Conservation (phyloP, 352 stramenopile species). For the Globisporangium viniferum region DNA sequence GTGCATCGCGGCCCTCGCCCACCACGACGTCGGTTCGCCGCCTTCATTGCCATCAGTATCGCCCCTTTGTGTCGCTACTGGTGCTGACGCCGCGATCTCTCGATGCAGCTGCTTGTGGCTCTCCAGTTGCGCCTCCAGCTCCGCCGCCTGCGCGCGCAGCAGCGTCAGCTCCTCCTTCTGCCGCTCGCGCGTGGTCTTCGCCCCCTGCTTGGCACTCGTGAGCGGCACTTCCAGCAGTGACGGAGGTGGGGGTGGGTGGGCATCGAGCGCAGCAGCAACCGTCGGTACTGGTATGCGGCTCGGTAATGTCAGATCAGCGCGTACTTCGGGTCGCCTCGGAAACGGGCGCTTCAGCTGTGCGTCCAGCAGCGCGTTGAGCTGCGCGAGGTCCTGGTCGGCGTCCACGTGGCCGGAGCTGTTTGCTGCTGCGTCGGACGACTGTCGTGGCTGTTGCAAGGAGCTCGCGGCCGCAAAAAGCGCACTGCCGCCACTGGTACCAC, state of each 20-base stretch:
- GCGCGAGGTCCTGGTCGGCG: conserved; percentile 5
- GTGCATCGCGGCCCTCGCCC: background rate
- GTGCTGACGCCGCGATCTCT: background rate
- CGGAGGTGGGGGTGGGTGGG: background rate
- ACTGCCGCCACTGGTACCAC: background rate
- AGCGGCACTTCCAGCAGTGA: background rate
- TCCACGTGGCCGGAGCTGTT: background rate
- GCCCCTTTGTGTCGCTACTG: background rate
- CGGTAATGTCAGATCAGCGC: background rate
- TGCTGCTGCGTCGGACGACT: background rate
- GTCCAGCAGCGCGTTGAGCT: conserved; percentile 11
- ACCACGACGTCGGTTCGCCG: background rate
- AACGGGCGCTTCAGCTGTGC: background rate
- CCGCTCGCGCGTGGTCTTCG: conserved; percentile 15
- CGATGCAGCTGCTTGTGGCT: conserved; percentile 7
- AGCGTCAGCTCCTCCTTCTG: conserved; percentile 8
- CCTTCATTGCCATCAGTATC: background rate
- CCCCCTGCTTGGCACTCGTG: background rate
- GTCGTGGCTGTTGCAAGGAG: background rate
- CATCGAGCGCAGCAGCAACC: background rate
- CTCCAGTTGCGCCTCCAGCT: conserved; percentile 6
- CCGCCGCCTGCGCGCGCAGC: conserved; percentile 1
- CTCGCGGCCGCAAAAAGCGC: background rate
- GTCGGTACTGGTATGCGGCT: background rate
- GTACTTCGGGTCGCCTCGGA: background rate